Percentiles rank a stretch among this genome's conserved stretches.
Evolutionary conservation across 805 yeast genomes (phyloP).

Genomic region (Yarrowia alimentaria): DNA sequence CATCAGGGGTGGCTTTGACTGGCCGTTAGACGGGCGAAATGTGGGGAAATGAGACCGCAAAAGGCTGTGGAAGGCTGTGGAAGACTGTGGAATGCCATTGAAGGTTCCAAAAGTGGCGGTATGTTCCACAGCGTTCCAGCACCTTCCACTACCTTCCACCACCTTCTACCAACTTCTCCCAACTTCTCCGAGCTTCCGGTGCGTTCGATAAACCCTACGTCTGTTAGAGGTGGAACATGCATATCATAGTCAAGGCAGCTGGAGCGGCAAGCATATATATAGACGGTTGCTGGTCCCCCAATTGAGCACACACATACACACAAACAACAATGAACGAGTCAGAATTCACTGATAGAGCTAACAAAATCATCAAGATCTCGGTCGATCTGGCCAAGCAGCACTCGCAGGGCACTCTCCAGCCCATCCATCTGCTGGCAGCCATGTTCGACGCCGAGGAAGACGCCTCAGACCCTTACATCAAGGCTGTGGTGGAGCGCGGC

Average conservation of each 20-base stretch:
- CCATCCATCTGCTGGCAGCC: conserved; percentile 90
- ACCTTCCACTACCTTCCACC: neutral
- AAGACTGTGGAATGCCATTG: neutral
- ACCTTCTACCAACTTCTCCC: neutral
- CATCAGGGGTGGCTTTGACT: no score
- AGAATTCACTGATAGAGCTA: conserved; percentile 92
- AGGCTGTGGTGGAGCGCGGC: conserved; percentile 79
- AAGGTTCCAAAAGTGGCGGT: neutral
- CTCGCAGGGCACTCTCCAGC: conserved; percentile 76
- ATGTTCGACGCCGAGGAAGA: conserved; percentile 67
- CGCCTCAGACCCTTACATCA: conserved; percentile 58
- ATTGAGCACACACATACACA: neutral
- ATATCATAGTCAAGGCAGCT: conserved; percentile 1
- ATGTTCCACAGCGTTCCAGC: conserved; percentile 3
- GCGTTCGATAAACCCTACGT: conserved; percentile 1
- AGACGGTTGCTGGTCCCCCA: no score
- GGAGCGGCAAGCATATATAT: conserved; percentile 5
- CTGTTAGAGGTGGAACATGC: neutral
- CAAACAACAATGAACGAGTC: conserved; percentile 30
- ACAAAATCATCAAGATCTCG: conserved; percentile 74
- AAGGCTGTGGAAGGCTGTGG: neutral
- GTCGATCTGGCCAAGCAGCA: conserved; percentile 80
- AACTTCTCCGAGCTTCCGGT: conserved; percentile 16
- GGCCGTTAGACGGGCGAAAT: neutral
- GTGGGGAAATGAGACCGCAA: neutral